Percentiles rank a stretch among this genome's conserved stretches.
Evolutionary conservation across 768 basidiomycete species (phyloP).

Genomic region (Floccularia luteovirens): DNA sequence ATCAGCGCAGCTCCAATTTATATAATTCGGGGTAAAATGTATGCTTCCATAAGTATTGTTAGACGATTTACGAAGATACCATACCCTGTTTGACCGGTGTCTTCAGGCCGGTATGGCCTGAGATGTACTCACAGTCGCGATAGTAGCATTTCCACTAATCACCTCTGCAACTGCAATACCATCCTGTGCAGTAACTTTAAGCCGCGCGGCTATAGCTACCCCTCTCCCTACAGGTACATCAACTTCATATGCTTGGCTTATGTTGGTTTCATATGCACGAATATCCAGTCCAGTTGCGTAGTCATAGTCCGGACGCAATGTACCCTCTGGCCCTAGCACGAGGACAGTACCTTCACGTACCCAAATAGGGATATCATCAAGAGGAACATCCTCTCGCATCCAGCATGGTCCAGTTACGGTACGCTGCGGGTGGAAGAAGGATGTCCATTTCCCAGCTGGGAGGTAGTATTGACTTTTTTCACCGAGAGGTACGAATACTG

Average conservation of each 20-base stretch:
- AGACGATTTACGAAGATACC: too few relatives aligned
- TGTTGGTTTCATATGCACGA: slow-evolving; percentile 44
- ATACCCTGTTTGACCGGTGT: too few relatives aligned
- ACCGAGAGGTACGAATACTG: slow-evolving; percentile 46
- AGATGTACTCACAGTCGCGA: too few relatives aligned
- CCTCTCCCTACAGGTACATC: slow-evolving; percentile 6
- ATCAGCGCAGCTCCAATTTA: too few relatives aligned
- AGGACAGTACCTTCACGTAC: slow-evolving; percentile 52
- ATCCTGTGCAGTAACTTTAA: slow-evolving; percentile 5
- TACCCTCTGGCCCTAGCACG: slow-evolving; percentile 44
- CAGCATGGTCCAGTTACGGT: slow-evolving; percentile 52
- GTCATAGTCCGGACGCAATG: slow-evolving; percentile 55
- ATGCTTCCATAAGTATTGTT: too few relatives aligned
- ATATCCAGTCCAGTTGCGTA: slow-evolving; percentile 40
- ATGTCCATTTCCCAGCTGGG: slow-evolving; percentile 54
- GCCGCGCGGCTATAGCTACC: slow-evolving; percentile 6
- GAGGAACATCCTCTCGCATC: slow-evolving; percentile 55
- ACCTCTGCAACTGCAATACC: too few relatives aligned
- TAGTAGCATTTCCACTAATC: too few relatives aligned
- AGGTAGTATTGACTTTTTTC: slow-evolving; percentile 56
- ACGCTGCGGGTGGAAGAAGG: slow-evolving; percentile 46
- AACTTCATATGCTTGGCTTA: slow-evolving; percentile 20
- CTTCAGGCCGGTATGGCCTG: too few relatives aligned
- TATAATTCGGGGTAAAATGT: too few relatives aligned
- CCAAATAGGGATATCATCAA: slow-evolving; percentile 63